Evolutionary conservation across 352 stramenopile genomes (phyloP).

Genomic region (Thraustotheca clavata): DNA sequence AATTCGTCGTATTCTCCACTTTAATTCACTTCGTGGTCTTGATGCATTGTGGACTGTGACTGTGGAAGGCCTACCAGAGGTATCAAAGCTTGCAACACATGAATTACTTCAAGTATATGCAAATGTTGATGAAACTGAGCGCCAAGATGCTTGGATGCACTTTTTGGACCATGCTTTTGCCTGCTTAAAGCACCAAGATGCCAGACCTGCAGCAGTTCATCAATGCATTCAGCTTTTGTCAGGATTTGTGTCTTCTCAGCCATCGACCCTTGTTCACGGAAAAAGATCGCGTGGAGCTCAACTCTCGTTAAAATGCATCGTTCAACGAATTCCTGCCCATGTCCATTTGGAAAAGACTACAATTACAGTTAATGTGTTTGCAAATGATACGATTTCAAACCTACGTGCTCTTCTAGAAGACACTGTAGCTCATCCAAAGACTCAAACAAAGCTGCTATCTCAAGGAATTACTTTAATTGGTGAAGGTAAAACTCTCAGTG

Average conservation of each 20-base stretch:
- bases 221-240: slow-evolving; percentile 65
- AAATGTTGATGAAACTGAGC: slow-evolving; percentile 32
- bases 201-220: slow-evolving; percentile 62
- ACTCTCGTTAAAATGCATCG: slow-evolving; percentile 73
- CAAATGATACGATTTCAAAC: slow-evolving; percentile 64
- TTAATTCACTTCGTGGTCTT: slow-evolving; percentile 42
- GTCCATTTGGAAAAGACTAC: slow-evolving; percentile 31
- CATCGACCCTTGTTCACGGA: slow-evolving; percentile 49
- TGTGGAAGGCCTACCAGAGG: slow-evolving; percentile 65
- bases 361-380: slow-evolving; percentile 50
- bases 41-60: slow-evolving; percentile 78
- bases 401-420: slow-evolving; percentile 72
- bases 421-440: slow-evolving; percentile 53
- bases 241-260: slow-evolving; percentile 48
- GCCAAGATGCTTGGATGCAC: slow-evolving; percentile 37
- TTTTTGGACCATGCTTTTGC: slow-evolving; percentile 75
- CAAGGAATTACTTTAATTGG: slow-evolving; percentile 55
- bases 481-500: slow-evolving; percentile 70
- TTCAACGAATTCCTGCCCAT: slow-evolving; percentile 53
- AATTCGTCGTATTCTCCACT: slow-evolving; percentile 7
- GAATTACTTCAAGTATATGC: slow-evolving; percentile 79
- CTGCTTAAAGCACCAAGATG: slow-evolving; percentile 43
- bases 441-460: slow-evolving; percentile 76
- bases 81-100: slow-evolving; percentile 64
- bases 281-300: slow-evolving; percentile 58